Base-by-base conservation (phyloP, 305 asterid genomes). In the Fraxinus sp. region DNA sequence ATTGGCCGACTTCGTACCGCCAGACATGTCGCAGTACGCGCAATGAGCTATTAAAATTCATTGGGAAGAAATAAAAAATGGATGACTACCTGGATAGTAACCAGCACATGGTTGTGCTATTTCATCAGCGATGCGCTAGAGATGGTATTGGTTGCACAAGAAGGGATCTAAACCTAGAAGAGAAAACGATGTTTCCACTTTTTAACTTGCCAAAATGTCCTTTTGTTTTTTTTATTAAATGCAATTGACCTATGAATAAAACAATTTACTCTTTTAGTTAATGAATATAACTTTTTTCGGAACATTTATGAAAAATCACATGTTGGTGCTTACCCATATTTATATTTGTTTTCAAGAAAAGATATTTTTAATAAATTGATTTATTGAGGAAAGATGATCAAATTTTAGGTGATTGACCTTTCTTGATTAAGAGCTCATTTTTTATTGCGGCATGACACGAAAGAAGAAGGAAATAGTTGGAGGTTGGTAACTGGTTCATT, bases 401-500 rank as follows among this genome's bases (percentile, higher is more conserved):
- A 18, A 49, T 22, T 18, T 49, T 77, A 39, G 84, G 81, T 33
- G 71, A 37, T 79, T 80, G 77, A 57, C 28, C 59, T 80, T 80
- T 32, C 33, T 55, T 57, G 7, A 22, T 71, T 77, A 59, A 59
- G 70, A 59, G 39, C 66, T 33, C 77, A n/a, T 20, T 28, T 49
- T 79, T 83, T 64, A 35, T 73, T 22, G 68, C 59, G 80, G 6
- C 26, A 1, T 10, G 46, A 22, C 49, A 73, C 59, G 55, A 49
- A 66, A 80, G 77, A 36, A 68, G 30, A 76, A 74, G 70, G n/a
- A 59, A 49, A 49, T 46, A 78, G 43, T 80, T 18, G 77, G 57
- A 66, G 80, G 28, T 24, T 83, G 41, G 73, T 6, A 32, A 33
- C 68, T 30, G 37, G 59, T 75, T 41, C 32, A 41, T 81, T 77